A percentile compares a stretch with the other conserved stretches of the same genome.
These are phyloP conservation scores for Rhytidhysteron rufulum DNA, from an alignment of 2,329 filamentous ascomycete species.

Conservation along the genomic window DNA sequence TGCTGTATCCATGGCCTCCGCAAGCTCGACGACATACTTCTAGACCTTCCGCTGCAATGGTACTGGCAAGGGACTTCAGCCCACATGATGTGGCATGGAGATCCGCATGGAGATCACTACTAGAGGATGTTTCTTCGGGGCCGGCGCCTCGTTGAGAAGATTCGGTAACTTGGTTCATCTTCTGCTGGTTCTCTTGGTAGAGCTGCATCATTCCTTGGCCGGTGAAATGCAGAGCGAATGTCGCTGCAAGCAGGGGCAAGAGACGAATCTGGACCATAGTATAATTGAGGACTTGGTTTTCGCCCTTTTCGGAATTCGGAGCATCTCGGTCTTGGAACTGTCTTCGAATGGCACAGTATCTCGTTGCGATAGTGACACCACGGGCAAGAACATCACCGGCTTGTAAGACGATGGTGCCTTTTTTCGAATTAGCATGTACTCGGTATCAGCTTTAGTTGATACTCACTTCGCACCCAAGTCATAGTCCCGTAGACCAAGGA, in stretches of 20 bases:
- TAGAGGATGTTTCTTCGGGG: constrained; percentile 63
- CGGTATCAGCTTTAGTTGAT: no score
- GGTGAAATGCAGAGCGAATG: constrained; percentile 76
- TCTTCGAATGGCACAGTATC: constrained; percentile 69
- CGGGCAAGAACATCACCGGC: constrained; percentile 68
- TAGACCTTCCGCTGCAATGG: constrained; percentile 68
- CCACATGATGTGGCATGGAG: constrained; percentile 74
- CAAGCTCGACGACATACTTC: constrained; percentile 72
- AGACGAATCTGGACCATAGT: constrained; percentile 76
- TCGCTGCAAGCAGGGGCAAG: constrained; percentile 67
- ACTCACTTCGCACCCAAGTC: constrained; percentile 70
- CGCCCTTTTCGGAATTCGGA: constrained; percentile 52
- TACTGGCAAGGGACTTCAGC: constrained; percentile 69
- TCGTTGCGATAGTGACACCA: constrained; percentile 72
- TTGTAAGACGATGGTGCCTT: constrained; percentile 71
- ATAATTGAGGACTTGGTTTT: constrained; percentile 76
- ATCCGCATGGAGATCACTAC: constrained; percentile 67
- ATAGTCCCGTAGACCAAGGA: constrained; percentile 71
- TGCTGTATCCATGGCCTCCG: constrained; percentile 72
- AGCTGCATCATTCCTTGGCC: constrained; percentile 71
- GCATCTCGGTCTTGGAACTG: constrained; percentile 76
- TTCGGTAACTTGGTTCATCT: constrained; percentile 50
- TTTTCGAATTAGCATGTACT: no score
- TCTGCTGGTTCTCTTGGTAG: constrained; percentile 69
- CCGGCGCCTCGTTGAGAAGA: constrained; percentile 52